Percentiles rank a stretch among this genome's conserved stretches.
These are phyloP conservation scores for Pezicula radicicola DNA, from an alignment of 2,329 filamentous ascomycete species.

Conservation along the genomic window DNA sequence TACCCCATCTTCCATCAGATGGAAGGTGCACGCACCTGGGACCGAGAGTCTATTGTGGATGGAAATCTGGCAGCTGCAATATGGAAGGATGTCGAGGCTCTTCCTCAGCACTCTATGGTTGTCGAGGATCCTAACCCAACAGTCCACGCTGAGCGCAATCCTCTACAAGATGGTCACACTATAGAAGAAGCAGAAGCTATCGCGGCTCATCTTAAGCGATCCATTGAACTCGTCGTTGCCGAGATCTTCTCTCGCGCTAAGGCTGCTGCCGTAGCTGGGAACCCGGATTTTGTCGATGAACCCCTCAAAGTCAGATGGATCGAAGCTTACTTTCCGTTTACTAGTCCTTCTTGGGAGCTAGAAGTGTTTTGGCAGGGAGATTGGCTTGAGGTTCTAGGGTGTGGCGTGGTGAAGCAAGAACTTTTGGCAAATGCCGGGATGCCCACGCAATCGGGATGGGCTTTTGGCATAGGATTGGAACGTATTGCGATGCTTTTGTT, in stretches of 20 bases:
- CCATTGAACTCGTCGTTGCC: slow-evolving; percentile 84
- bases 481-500: slow-evolving; percentile 97
- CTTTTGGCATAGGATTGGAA: slow-evolving; percentile 91
- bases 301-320: slow-evolving; percentile 89
- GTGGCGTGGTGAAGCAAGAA: slow-evolving; percentile 81
- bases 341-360: slow-evolving; percentile 90
- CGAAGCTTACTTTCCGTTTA: slow-evolving; percentile 97
- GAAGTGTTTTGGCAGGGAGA: slow-evolving; percentile 93
- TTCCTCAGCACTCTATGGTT: slow-evolving; percentile 71
- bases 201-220: slow-evolving; percentile 80
- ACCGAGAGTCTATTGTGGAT: slow-evolving; percentile 57
- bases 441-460: slow-evolving; percentile 80
- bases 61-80: slow-evolving; percentile 64
- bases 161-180: slow-evolving; percentile 71
- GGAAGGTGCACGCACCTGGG: slow-evolving; percentile 92
- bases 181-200: slow-evolving; percentile 79
- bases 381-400: slow-evolving; percentile 96
- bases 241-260: slow-evolving; percentile 82
- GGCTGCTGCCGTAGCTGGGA: slow-evolving; percentile 53
- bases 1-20: slow-evolving; percentile 99
- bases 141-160: slow-evolving; percentile 75
- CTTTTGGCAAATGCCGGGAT: slow-evolving; percentile 76
- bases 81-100: slow-evolving; percentile 63
- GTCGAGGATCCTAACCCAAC: slow-evolving; percentile 84
- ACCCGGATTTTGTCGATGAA: slow-evolving; percentile 54